Evolutionary conservation across 2,329 filamentous ascomycete species (phyloP).

Genomic region (Talaromyces pinophilus): DNA sequence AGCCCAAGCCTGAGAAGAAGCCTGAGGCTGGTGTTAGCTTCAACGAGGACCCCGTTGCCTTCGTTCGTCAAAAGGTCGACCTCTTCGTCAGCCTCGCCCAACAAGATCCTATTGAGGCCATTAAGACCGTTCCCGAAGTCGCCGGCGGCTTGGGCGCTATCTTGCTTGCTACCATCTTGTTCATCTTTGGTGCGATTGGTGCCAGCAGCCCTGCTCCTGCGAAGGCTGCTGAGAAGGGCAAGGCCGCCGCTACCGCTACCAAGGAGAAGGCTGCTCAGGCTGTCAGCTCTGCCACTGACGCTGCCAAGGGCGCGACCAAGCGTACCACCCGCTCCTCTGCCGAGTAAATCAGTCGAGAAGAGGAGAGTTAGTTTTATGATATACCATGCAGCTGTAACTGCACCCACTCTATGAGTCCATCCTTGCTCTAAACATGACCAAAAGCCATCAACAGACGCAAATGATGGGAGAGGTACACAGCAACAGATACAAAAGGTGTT

Average conservation of each 20-base stretch:
- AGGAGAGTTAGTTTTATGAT: background rate
- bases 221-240: constrained; percentile 67
- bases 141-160: constrained; percentile 76
- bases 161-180: constrained; percentile 66
- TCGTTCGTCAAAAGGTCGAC: constrained; percentile 88
- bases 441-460: background rate
- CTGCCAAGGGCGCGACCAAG: constrained; percentile 73
- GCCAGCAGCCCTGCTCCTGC: constrained; percentile 63
- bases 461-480: background rate
- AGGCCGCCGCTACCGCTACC: constrained; percentile 66
- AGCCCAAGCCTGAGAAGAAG: constrained; percentile 71
- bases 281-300: constrained; percentile 63
- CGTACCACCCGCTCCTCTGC: constrained; percentile 53
- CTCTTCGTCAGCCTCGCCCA: constrained; percentile 84
- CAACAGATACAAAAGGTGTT: background rate
- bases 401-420: background rate
- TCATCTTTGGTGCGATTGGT: constrained; percentile 68
- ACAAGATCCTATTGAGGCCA: constrained; percentile 77
- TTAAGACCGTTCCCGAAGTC: constrained; percentile 89
- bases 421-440: background rate
- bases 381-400: background rate
- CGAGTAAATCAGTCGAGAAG: constrained; percentile 32
- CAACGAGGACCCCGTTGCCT: constrained; percentile 83
- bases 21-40: constrained; percentile 69
- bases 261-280: constrained; percentile 68